These are phyloP conservation scores for Phaffomyces opuntiae DNA, from an alignment of 805 yeast species.

Conservation along the genomic window DNA sequence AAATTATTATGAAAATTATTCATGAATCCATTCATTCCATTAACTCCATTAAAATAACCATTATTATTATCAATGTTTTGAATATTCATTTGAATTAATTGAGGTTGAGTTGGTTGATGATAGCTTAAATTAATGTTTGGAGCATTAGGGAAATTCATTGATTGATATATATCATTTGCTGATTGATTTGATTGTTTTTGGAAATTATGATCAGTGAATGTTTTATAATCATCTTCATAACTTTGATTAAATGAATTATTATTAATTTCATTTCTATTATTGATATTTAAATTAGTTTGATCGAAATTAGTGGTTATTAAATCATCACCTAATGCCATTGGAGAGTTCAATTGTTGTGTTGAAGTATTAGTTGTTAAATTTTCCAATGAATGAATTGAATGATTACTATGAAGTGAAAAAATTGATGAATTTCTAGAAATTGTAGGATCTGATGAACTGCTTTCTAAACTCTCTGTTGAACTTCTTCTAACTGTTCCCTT, in stretches of 20 bases:
- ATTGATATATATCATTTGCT: background rate
- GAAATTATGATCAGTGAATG: background rate
- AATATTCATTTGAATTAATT: no score
- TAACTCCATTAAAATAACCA: no score
- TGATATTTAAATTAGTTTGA: background rate
- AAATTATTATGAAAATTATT: no score
- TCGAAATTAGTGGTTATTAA: background rate
- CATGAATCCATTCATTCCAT: no score
- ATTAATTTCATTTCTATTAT: background rate
- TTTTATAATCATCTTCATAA: background rate
- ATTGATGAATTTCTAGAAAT: constrained; percentile 5
- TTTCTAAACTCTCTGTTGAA: background rate
- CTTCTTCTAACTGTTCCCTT: background rate
- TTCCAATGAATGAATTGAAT: background rate
- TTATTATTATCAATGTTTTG: no score
- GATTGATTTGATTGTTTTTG: background rate
- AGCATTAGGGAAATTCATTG: background rate
- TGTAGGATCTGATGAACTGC: background rate
- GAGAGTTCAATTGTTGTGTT: background rate
- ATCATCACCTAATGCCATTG: background rate
- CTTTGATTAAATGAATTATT: background rate
- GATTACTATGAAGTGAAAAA: background rate
- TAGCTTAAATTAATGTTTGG: background rate
- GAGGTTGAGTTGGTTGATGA: background rate
- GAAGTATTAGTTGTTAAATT: background rate